phyloP scores from a whole-genome alignment of 2,329 filamentous ascomycete genomes.

The Pseudonectria foliicola region DNA sequence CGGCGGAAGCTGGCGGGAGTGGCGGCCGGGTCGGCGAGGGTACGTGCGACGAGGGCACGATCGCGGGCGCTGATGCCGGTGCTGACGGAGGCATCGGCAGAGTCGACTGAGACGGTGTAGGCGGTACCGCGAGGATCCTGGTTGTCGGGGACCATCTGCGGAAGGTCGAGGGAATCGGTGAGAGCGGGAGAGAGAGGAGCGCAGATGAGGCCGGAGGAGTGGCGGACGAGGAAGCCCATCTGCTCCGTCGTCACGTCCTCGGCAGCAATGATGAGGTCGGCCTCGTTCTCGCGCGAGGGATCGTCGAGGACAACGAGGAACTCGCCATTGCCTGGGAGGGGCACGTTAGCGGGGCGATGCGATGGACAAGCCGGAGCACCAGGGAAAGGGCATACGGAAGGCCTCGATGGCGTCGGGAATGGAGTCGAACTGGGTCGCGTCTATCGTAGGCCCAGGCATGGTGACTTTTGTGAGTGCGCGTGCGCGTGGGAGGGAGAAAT shows the following conservation, averaged over 20 bases:
- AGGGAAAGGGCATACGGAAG: constrained; percentile 45
- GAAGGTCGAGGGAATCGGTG: constrained; percentile 65
- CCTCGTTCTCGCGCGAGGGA: constrained; percentile 90
- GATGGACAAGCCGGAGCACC: not conserved
- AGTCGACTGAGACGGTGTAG: constrained; percentile 87
- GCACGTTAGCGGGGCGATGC: constrained; percentile 1
- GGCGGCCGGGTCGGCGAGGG: constrained; percentile 60
- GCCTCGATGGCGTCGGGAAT: constrained; percentile 59
- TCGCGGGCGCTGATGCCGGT: constrained; percentile 91
- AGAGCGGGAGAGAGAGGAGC: constrained; percentile 67
- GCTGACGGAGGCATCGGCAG: constrained; percentile 61
- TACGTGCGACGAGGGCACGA: constrained; percentile 71
- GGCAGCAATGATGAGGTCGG: constrained; percentile 93
- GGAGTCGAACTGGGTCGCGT: constrained; percentile 51
- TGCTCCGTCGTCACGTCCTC: constrained; percentile 76
- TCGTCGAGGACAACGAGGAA: constrained; percentile 96
- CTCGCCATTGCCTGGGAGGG: constrained; percentile 60
- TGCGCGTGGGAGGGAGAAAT: not conserved
- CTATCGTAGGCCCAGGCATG: constrained; percentile 47
- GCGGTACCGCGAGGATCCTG: constrained; percentile 86
- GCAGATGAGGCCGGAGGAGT: constrained; percentile 88
- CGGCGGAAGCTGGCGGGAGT: constrained; percentile 60
- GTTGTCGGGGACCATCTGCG: constrained; percentile 72
- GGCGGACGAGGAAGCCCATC: constrained; percentile 92
- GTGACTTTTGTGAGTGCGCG: constrained; percentile 6